A percentile compares a stretch with the other conserved stretches of the same genome.
phyloP scores from a whole-genome alignment of 1,284 basidiomycete genomes.

The Vanrija pseudolonga region DNA sequence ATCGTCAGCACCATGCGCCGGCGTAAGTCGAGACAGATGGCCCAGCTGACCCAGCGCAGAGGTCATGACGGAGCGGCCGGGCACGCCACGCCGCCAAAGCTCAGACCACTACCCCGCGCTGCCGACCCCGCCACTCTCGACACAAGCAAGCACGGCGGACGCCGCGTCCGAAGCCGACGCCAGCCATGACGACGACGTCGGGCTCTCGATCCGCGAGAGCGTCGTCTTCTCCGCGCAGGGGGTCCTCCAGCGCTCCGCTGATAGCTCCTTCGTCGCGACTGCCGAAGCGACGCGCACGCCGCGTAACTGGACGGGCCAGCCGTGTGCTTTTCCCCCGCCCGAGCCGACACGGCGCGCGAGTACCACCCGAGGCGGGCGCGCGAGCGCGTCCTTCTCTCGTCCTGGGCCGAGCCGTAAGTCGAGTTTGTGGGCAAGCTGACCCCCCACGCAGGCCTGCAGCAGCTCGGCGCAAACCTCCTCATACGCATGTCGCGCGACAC shows the following conservation, averaged over 20 bases:
- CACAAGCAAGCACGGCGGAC: slow-evolving; percentile 1
- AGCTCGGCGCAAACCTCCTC: not conserved
- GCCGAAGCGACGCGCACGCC: slow-evolving; percentile 1
- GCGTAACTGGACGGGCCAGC: slow-evolving; percentile 12
- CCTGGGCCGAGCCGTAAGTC: not conserved
- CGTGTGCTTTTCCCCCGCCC: slow-evolving; percentile 15
- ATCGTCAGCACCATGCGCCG: slow-evolving; percentile 73
- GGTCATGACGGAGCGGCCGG: not conserved
- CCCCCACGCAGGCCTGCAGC: not conserved
- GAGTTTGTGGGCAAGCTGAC: too few species aligned
- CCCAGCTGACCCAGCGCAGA: not conserved
- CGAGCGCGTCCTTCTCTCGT: too few species aligned
- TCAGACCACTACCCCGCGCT: not conserved
- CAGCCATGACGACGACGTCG: slow-evolving; percentile 11
- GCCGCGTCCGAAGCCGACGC: not conserved
- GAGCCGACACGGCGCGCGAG: not conserved
- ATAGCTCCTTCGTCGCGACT: slow-evolving; percentile 10
- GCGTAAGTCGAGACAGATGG: slow-evolving; percentile 44
- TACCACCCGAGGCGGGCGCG: not conserved
- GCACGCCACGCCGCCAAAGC: not conserved
- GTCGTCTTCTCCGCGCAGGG: slow-evolving; percentile 19
- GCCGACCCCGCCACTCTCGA: slow-evolving; percentile 5
- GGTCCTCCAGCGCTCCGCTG: not conserved
- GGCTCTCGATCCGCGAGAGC: slow-evolving; percentile 18
- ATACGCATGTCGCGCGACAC: not conserved